These are phyloP conservation scores for Ogataea neopini DNA, from an alignment of 805 yeast genomes.

Conservation along the genomic window DNA sequence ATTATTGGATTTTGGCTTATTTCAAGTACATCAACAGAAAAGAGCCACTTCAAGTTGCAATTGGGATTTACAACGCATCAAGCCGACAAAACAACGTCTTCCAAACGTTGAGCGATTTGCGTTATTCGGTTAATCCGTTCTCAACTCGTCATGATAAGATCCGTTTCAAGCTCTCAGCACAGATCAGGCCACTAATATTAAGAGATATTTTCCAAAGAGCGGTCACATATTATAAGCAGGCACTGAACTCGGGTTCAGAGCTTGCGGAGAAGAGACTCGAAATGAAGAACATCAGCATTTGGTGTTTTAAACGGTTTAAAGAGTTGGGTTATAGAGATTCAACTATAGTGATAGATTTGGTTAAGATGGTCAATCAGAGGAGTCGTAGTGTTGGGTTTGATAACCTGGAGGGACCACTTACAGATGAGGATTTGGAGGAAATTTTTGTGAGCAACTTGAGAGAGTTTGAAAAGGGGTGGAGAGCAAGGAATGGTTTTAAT, in stretches of 20 bases:
- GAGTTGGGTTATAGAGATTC: conserved; percentile 18
- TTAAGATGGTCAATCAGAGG: conserved; percentile 18
- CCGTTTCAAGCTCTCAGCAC: conserved; percentile 16
- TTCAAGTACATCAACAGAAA: conserved; percentile 33
- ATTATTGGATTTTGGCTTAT: conserved; percentile 31
- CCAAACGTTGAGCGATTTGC: conserved; percentile 19
- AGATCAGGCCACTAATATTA: conserved; percentile 22
- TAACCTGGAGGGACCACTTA: not conserved
- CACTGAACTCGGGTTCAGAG: conserved; percentile 10
- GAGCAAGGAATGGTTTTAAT: not conserved
- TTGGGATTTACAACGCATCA: conserved; percentile 26
- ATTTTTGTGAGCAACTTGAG: conserved; percentile 9
- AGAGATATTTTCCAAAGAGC: conserved; percentile 32
- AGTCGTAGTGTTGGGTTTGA: conserved; percentile 11
- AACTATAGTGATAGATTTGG: conserved; percentile 22
- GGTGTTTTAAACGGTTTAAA: conserved; percentile 26
- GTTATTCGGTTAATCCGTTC: conserved; percentile 32
- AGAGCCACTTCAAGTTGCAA: conserved; percentile 25
- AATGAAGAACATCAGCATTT: conserved; percentile 19
- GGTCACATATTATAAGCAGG: conserved; percentile 19
- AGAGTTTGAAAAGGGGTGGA: conserved; percentile 9
- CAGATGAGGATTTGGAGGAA: conserved; percentile 4
- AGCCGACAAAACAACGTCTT: conserved; percentile 9
- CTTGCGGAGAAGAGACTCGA: conserved; percentile 14
- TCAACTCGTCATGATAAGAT: conserved; percentile 27